Conservation (phyloP, 2,329 filamentous ascomycete genomes). For the Leptographium radiaticola region DNA sequence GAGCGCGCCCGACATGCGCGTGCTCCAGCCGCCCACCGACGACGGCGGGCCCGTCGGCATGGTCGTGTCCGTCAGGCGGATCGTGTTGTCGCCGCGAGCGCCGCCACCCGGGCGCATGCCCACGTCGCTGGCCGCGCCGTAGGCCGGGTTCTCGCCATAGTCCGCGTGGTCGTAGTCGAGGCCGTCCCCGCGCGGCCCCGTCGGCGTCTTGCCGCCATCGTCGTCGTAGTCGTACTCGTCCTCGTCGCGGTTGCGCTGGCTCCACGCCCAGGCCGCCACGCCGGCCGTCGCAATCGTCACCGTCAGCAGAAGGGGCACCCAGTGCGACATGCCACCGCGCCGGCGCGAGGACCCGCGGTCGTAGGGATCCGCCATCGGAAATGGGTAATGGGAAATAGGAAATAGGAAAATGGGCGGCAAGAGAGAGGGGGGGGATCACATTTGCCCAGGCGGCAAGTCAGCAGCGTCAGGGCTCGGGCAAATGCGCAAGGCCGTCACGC, state of each 20-base stretch:
- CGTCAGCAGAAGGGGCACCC: slow-evolving; percentile 78
- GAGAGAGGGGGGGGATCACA: no score
- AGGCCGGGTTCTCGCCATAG: slow-evolving; percentile 37
- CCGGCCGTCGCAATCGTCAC: slow-evolving; percentile 79
- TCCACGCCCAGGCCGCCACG: slow-evolving; percentile 86
- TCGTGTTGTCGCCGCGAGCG: slow-evolving; percentile 8
- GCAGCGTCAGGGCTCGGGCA: no score
- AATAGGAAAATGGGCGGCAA: neutral
- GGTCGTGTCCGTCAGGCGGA: slow-evolving; percentile 3
- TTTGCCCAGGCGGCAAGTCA: no score
- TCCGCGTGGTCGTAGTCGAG: slow-evolving; percentile 35
- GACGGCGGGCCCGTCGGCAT: slow-evolving; percentile 43
- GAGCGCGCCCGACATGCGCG: slow-evolving; percentile 69
- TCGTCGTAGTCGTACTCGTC: slow-evolving; percentile 53
- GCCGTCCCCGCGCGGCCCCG: neutral
- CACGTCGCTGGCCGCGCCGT: slow-evolving; percentile 25
- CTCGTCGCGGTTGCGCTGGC: slow-evolving; percentile 65
- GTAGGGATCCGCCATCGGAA: slow-evolving; percentile 45
- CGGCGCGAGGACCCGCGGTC: slow-evolving; percentile 42
- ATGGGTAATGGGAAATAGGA: slow-evolving; percentile 1
- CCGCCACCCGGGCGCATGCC: slow-evolving; percentile 18
- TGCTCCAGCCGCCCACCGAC: slow-evolving; percentile 48
- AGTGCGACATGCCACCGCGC: slow-evolving; percentile 61
- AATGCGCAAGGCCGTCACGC: neutral
- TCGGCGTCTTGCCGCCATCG: slow-evolving; percentile 10